Base-by-base conservation (phyloP, 495 filamentous ascomycete species). In the Podospora pseudoanserina region DNA sequence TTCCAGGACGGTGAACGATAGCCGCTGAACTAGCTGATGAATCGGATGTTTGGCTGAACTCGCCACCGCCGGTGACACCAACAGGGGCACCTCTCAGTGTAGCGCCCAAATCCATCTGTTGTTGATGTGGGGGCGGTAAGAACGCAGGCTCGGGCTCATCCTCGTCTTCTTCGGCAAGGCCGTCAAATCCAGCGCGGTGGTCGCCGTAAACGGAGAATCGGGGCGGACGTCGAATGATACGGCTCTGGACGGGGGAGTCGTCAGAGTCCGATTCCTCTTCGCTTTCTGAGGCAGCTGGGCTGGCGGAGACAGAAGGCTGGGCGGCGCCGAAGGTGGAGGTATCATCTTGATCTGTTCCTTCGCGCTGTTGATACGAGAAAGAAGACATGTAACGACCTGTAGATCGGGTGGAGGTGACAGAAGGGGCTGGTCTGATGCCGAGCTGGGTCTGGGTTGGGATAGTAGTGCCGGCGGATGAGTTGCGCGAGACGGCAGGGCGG, bases 81-180 rank as follows among this genome's bases (percentile, higher is more conserved):
- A 32, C 7, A 32, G 80, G 74, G 60, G 87, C 82, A 18, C 81
- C 84, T 19, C 79, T 68, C 73, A 93, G 77, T 2, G 91, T 94
- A 9, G 88, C 86, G 67, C 83, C 84, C 0, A 88, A 79, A 70
- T 91, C 88, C 56, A 86, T 82, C 75, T 64, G 69, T 23, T 60
- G 66, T 0, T 65, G 64, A 32, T 66, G 60, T 7, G 58, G 66
- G 71, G 92, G 87, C 0, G 93, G 92, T 2, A 95, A 83, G 72
- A 94, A 96, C 0, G 91, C 88, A 1, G 91, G 91, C 60, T 84
- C 83, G 32, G 82, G 83, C 15, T 87, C 86, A 59, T 87, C 85
- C 53, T 88, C 87, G 30, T 87, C 82, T 39, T 80, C 80, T 32
- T 32, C 18, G 65, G 74, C 44, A 26, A 39, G 18, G 18, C 53